Percentiles rank a stretch among this genome's conserved stretches.
Evolutionary conservation across 257 asterid species (phyloP).

Genomic region (Buddleja alternifolia): DNA sequence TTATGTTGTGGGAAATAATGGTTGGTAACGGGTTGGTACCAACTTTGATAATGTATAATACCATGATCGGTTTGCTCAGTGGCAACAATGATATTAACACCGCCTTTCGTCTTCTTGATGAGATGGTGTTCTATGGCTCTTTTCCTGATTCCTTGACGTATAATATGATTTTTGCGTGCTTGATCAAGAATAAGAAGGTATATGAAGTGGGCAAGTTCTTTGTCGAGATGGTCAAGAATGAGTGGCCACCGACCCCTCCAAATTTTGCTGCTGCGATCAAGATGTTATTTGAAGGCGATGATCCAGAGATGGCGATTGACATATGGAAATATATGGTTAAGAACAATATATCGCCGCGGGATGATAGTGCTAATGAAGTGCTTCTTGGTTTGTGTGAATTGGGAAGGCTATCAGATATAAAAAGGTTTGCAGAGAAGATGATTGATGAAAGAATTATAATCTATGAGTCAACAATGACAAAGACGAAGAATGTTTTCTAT

Average conservation of each 20-base stretch:
- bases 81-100: conserved; percentile 49
- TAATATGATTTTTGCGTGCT: conserved; percentile 63
- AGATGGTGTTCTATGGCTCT: conserved; percentile 71
- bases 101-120: conserved; percentile 64
- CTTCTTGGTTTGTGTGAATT: conserved; percentile 69
- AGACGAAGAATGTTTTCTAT: conserved; percentile 50
- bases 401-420: conserved; percentile 60
- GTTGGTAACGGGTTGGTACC: conserved; percentile 57
- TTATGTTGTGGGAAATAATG: conserved; percentile 68
- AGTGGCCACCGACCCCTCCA: conserved; percentile 63
- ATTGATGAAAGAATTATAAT: conserved; percentile 58
- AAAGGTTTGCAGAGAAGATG: conserved; percentile 67
- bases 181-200: conserved; percentile 62
- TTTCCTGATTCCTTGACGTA: conserved; percentile 72
- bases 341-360: conserved; percentile 54
- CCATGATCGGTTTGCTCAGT: conserved; percentile 59
- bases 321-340: conserved; percentile 71
- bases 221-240: conserved; percentile 74
- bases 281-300: conserved; percentile 63
- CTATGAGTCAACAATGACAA: conserved; percentile 64
- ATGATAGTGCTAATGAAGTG: conserved; percentile 66
- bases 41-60: conserved; percentile 57
- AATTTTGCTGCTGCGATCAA: conserved; percentile 60
- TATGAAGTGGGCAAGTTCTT: conserved; percentile 58
- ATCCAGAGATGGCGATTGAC: conserved; percentile 71